A percentile compares a stretch with the other conserved stretches of the same genome.
These are phyloP conservation scores for Didymella exigua DNA, from an alignment of 2,329 filamentous ascomycete species.

Conservation along the genomic window DNA sequence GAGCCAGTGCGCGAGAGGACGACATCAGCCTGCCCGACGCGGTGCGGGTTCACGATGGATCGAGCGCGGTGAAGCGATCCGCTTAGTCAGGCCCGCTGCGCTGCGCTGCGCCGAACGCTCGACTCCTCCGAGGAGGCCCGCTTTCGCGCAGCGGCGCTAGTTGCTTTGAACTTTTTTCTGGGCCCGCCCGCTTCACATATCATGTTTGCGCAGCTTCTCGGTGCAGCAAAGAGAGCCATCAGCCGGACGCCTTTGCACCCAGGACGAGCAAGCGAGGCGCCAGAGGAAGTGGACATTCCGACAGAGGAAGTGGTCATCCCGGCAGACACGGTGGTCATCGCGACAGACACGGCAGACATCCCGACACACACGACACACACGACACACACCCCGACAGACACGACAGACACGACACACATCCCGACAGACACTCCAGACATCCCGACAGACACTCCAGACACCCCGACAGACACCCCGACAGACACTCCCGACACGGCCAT, in stretches of 20 bases:
- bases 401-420: conserved; percentile 4
- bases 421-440: no score
- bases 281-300: conserved; percentile 19
- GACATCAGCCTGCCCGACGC: conserved; percentile 24
- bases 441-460: not conserved
- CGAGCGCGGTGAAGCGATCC: not conserved
- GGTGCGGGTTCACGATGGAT: not conserved
- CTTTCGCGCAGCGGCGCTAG: conserved; percentile 19
- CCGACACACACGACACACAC: no score
- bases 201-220: conserved; percentile 43
- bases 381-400: no score
- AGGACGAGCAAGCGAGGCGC: conserved; percentile 23
- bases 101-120: conserved; percentile 2
- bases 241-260: conserved; percentile 40
- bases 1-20: conserved; percentile 18
- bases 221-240: conserved; percentile 38
- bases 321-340: no score
- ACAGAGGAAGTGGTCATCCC: no score
- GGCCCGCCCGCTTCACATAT: conserved; percentile 11
- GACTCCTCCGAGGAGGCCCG: conserved; percentile 18
- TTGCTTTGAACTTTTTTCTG: conserved; percentile 14
- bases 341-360: conserved; percentile 4
- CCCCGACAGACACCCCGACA: not conserved
- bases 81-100: conserved; percentile 7
- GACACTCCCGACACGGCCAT: conserved; percentile 11